Evolutionary conservation across 768 basidiomycete species (phyloP), one percentile per base, ranked within the genome.

Genomic region (Exsudoporus frostii): DNA sequence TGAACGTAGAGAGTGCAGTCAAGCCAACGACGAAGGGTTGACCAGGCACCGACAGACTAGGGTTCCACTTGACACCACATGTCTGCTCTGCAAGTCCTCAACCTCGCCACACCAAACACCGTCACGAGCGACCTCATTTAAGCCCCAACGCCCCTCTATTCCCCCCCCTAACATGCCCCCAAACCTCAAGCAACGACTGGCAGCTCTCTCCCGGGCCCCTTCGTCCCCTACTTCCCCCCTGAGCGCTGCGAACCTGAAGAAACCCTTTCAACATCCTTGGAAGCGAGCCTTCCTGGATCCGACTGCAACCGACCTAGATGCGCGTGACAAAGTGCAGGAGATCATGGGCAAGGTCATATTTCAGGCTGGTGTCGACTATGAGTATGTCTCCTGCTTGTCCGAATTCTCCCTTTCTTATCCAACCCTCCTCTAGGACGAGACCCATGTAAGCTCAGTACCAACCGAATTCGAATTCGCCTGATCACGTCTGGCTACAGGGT

Each of bases 331-430:
- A 54, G 68, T 90, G 13, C 84, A 88, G 56, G 79, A 84, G 15
- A 79, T 87, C 27, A 79, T 93, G 75, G 65, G 73, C 36, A 82
- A 75, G 66, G 76, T 93, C 72, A 90, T 93, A 41, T 92, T 88
- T 61, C 91, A 92, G 66, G 92, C 92, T 40, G 92, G 92, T 2
- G 87, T 92, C 52, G 92, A 94, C 72, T 92, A 83, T 58, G 90
- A 92, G 92, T 94, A 61, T 65, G 86, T 77, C 17, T 48, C 25
- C 20, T 38, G 10, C 39, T 22, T 11, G n/a, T 33, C 43, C 40
- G 24, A 48, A 44, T 38, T 11, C 29, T 62, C 49, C 62, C 52
- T 45, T 49, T 50, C 52, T 65, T 22, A 62, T 65, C 50, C 49
- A 38, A 19, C 11, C n/a, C 3, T 3, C 7, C 25, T 30, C 14